Evolutionary conservation across 805 yeast genomes (phyloP).

Genomic region (Grigorovia humatica): DNA sequence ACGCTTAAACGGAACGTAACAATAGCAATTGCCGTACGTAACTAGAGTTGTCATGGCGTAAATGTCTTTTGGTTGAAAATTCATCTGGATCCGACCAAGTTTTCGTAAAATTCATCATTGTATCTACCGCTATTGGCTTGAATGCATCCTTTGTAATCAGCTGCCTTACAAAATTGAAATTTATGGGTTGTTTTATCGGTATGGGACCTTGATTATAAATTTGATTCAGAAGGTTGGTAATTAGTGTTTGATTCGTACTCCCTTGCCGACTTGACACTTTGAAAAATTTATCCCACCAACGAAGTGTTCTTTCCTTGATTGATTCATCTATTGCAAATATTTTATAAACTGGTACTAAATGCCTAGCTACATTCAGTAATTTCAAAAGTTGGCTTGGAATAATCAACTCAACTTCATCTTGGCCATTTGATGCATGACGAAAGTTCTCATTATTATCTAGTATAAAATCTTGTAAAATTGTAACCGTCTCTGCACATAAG

Average conservation of each 20-base stretch:
- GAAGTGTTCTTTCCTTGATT: constrained; percentile 7
- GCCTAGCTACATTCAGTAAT: constrained; percentile 15
- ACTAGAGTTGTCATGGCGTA: no score
- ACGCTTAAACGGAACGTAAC: not conserved
- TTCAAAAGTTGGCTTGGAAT: constrained; percentile 23
- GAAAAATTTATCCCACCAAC: not conserved
- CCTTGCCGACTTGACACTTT: not conserved
- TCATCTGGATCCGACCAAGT: not conserved
- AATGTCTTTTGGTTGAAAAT: not conserved
- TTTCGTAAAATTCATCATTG: not conserved
- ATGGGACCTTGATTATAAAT: not conserved
- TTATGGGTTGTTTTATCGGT: not conserved
- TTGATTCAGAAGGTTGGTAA: not conserved
- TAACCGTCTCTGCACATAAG: constrained; percentile 17
- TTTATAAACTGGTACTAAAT: constrained; percentile 19
- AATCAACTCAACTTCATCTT: constrained; percentile 5
- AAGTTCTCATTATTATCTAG: not conserved
- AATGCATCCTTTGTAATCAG: not conserved
- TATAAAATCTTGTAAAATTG: constrained; percentile 2
- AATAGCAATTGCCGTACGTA: no score
- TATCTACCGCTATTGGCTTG: not conserved
- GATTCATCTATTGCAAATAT: constrained; percentile 20
- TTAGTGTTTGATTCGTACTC: not conserved
- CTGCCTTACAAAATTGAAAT: not conserved
- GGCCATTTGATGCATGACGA: not conserved